These are phyloP conservation scores for Arthromyces matolae DNA, from an alignment of 768 basidiomycete species.

Conservation along the genomic window DNA sequence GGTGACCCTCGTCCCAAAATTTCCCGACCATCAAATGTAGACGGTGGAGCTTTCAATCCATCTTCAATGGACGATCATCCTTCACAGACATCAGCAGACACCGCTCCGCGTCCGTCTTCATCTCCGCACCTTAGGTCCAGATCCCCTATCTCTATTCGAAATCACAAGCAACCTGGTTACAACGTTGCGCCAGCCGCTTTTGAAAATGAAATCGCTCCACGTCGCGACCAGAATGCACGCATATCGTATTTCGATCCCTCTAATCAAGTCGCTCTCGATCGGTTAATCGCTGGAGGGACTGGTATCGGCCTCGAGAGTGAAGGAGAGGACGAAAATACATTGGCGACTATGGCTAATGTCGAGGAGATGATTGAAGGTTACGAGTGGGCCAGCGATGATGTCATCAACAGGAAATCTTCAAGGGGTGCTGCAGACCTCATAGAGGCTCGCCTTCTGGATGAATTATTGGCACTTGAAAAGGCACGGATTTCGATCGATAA, in stretches of 20 bases:
- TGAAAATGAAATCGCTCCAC: conserved; percentile 36
- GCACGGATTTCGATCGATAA: conserved; percentile 39
- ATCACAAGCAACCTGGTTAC: conserved; percentile 28
- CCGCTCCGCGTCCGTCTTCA: conserved; percentile 17
- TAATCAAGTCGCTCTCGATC: conserved; percentile 71
- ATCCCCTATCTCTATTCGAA: conserved; percentile 24
- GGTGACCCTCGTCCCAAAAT: conserved; percentile 39
- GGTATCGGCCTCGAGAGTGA: conserved; percentile 44
- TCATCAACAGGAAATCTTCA: conserved; percentile 60
- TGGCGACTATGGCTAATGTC: conserved; percentile 84
- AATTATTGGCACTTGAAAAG: conserved; percentile 90
- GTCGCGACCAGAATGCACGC: conserved; percentile 64
- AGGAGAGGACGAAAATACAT: conserved; percentile 68
- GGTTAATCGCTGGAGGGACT: conserved; percentile 51
- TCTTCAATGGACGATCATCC: conserved; percentile 13
- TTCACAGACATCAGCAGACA: conserved; percentile 1
- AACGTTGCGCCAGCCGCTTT: conserved; percentile 23
- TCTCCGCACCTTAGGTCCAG: conserved; percentile 19
- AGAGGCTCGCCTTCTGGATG: conserved; percentile 83
- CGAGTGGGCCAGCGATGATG: conserved; percentile 88
- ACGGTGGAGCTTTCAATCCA: conserved; percentile 29
- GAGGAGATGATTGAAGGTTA: conserved; percentile 99
- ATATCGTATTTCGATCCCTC: conserved; percentile 81
- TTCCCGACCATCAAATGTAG: conserved; percentile 45
- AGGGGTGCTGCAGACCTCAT: conserved; percentile 86